These are phyloP conservation scores for Dictyostelium intermedium DNA, from an alignment of 78 protist species.

Conservation along the genomic window DNA sequence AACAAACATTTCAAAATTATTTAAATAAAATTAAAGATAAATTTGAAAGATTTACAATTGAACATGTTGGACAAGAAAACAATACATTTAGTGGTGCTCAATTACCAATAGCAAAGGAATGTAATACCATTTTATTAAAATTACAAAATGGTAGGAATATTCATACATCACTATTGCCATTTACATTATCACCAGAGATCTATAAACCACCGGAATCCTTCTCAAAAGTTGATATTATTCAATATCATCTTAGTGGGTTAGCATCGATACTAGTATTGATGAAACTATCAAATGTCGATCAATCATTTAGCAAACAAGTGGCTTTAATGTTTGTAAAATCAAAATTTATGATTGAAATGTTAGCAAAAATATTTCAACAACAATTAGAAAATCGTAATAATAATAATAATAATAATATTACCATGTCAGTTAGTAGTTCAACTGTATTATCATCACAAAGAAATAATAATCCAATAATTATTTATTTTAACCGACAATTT, in stretches of 20 bases:
- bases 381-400: background rate
- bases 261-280: constrained; percentile 7
- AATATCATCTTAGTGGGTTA: constrained; percentile 46
- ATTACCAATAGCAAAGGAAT: constrained; percentile 4
- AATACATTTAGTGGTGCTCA: background rate
- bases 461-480: constrained; percentile 17
- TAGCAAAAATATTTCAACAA: background rate
- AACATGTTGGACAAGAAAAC: constrained; percentile 19
- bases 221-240: constrained; percentile 24
- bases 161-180: constrained; percentile 23
- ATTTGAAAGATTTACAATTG: background rate
- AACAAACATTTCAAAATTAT: background rate
- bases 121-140: background rate
- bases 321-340: background rate
- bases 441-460: background rate
- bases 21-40: background rate
- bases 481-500: constrained; percentile 5
- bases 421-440: background rate
- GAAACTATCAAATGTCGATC: background rate
- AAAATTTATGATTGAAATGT: constrained; percentile 16
- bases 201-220: background rate
- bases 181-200: background rate
- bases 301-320: background rate
- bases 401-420: background rate
- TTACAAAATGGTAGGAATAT: constrained; percentile 13